Evolutionary conservation across 495 filamentous ascomycete genomes (phyloP).

Genomic region (Aspergillus avenaceus): DNA sequence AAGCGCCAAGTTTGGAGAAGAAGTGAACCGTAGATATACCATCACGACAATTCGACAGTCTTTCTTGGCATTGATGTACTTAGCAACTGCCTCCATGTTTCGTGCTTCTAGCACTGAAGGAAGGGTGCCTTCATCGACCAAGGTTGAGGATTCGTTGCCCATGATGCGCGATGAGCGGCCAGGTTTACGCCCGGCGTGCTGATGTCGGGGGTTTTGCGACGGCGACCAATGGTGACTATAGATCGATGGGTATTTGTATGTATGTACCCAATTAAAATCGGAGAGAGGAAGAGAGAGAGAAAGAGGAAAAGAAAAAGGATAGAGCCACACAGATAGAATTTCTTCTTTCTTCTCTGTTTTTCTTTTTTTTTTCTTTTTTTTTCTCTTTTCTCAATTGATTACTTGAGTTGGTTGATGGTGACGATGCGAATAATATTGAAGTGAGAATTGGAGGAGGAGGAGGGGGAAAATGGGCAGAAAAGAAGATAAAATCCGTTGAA

Average conservation of each 20-base stretch:
- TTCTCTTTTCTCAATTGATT: no score
- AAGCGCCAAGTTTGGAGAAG: background rate
- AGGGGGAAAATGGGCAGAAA: background rate
- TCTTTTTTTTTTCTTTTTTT: no score
- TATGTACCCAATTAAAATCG: background rate
- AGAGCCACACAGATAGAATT: no score
- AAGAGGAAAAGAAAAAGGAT: background rate
- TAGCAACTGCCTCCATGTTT: conserved; percentile 66
- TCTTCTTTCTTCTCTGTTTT: no score
- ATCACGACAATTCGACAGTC: conserved; percentile 76
- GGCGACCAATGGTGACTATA: conserved; percentile 36
- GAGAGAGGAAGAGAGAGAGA: background rate
- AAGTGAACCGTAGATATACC: conserved; percentile 28
- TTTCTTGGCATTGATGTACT: conserved; percentile 64
- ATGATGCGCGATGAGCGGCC: conserved; percentile 40
- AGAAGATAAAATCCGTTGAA: background rate
- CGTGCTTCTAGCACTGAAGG: conserved; percentile 63
- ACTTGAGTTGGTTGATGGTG: no score
- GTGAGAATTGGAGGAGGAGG: no score
- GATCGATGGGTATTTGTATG: no score
- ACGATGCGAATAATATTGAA: no score
- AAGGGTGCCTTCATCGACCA: conserved; percentile 59
- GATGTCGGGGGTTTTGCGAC: conserved; percentile 27
- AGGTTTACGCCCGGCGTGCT: conserved; percentile 15
- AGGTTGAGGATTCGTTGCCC: conserved; percentile 65